Percentiles rank a stretch among this genome's conserved stretches.
These are phyloP conservation scores for Nannochloris sp. DNA, from an alignment of 139 green algal species.

Conservation along the genomic window DNA sequence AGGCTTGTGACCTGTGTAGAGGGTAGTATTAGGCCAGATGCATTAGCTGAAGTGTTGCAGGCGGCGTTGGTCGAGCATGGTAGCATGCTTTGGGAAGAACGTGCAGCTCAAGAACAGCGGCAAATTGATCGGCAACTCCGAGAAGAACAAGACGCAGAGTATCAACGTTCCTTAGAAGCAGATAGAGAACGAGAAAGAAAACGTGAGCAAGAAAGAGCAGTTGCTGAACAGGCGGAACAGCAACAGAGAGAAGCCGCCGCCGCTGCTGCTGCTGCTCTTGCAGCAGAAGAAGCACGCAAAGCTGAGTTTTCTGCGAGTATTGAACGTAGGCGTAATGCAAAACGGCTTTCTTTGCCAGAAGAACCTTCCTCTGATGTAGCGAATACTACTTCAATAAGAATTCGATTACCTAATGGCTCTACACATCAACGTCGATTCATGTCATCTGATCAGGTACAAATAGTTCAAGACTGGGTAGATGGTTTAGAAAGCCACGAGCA, in stretches of 20 bases:
- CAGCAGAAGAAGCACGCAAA: neutral
- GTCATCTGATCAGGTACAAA: slow-evolving; percentile 15
- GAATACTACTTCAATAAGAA: slow-evolving; percentile 28
- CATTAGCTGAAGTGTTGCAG: slow-evolving; percentile 21
- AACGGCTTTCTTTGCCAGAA: slow-evolving; percentile 30
- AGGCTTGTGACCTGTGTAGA: slow-evolving; percentile 41
- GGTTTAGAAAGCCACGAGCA: slow-evolving; percentile 45
- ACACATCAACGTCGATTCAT: slow-evolving; percentile 58
- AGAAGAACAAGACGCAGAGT: slow-evolving; percentile 73
- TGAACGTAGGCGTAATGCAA: slow-evolving; percentile 23
- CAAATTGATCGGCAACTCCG: slow-evolving; percentile 49
- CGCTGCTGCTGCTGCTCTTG: neutral
- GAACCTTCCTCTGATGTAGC: slow-evolving; percentile 35
- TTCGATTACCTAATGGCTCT: slow-evolving; percentile 65
- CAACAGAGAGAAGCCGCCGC: slow-evolving; percentile 8
- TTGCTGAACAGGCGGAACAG: slow-evolving; percentile 15
- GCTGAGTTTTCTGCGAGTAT: slow-evolving; percentile 33
- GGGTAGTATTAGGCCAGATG: slow-evolving; percentile 7
- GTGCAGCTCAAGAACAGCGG: slow-evolving; percentile 14
- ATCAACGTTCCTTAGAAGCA: slow-evolving; percentile 53
- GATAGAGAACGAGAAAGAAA: slow-evolving; percentile 43
- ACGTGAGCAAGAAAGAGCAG: neutral
- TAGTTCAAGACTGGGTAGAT: slow-evolving; percentile 67
- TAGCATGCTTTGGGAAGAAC: slow-evolving; percentile 25
- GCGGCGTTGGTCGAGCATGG: slow-evolving; percentile 10